These are phyloP conservation scores for Sporisorium iseilematis-ciliati DNA, from an alignment of 1,284 basidiomycete species.

Conservation along the genomic window DNA sequence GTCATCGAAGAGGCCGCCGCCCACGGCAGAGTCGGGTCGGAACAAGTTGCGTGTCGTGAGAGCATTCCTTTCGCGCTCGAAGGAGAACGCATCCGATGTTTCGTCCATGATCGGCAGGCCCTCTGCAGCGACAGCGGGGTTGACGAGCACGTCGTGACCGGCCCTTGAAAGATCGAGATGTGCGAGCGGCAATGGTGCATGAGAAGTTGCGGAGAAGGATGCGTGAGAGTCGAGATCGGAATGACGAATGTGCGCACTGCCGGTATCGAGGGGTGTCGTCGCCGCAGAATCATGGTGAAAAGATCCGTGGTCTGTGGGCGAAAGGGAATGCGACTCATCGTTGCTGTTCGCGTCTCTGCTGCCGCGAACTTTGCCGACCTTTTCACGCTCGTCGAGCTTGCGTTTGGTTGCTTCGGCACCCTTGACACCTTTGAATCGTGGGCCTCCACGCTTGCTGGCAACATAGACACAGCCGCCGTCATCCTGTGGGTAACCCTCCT, in stretches of 20 bases:
- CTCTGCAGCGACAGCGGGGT: constrained; percentile 8
- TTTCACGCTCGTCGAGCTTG: constrained; percentile 53
- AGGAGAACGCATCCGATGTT: constrained; percentile 29
- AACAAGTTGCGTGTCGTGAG: constrained; percentile 34
- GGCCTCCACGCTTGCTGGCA: constrained; percentile 60
- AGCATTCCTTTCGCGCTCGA: constrained; percentile 39
- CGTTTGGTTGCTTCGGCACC: constrained; percentile 54
- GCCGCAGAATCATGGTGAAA: constrained; percentile 14
- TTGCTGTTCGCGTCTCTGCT: constrained; percentile 18
- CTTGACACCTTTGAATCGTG: constrained; percentile 61
- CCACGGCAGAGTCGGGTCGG: constrained; percentile 27
- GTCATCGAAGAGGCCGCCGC: constrained; percentile 49
- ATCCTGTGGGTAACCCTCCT: constrained; percentile 37
- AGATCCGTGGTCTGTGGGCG: constrained; percentile 31
- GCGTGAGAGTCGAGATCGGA: not conserved
- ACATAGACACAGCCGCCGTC: constrained; percentile 60
- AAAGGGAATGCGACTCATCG: constrained; percentile 39
- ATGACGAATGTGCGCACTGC: constrained; percentile 8
- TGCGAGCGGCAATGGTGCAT: constrained; percentile 1
- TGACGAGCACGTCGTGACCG: constrained; percentile 10
- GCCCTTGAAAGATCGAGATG: constrained; percentile 18
- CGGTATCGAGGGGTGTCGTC: constrained; percentile 24
- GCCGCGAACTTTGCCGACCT: constrained; percentile 30
- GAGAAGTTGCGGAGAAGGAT: not conserved
- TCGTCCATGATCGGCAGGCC: constrained; percentile 18